Conservation (phyloP, 805 yeast species). For the Saturnispora diversa region DNA sequence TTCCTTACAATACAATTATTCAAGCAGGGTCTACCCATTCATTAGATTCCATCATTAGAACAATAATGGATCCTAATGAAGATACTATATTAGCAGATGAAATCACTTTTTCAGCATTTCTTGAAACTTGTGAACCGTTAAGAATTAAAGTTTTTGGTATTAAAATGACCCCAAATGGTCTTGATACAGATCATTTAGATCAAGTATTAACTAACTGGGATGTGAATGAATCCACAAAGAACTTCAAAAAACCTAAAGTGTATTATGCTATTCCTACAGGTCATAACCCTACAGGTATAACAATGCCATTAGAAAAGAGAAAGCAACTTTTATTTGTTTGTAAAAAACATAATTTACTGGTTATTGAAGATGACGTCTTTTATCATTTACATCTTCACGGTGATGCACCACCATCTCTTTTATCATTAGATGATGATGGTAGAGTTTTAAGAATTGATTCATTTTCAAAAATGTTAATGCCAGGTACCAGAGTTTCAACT, state of each 20-base stretch:
- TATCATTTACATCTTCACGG: conserved; percentile 57
- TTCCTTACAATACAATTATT: conserved; percentile 58
- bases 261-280: conserved; percentile 72
- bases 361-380: conserved; percentile 83
- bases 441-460: conserved; percentile 76
- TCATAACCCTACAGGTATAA: conserved; percentile 81
- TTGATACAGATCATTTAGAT: conserved; percentile 64
- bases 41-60: conserved; percentile 76
- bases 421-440: conserved; percentile 67
- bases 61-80: conserved; percentile 60
- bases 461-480: conserved; percentile 71
- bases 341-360: conserved; percentile 57
- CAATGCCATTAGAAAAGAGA: conserved; percentile 52
- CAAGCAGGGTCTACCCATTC: conserved; percentile 86
- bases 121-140: conserved; percentile 71
- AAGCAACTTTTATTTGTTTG: conserved; percentile 50
- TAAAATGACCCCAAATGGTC: conserved; percentile 71
- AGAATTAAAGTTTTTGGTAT: conserved; percentile 65
- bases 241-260: conserved; percentile 41
- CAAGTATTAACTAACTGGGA: conserved; percentile 61
- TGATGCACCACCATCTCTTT: conserved; percentile 48
- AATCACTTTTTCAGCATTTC: conserved; percentile 73
- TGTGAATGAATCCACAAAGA: conserved; percentile 33
- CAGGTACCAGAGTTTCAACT: conserved; percentile 72
- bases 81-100: conserved; percentile 82